phyloP scores from a whole-genome alignment of 139 green algal genomes.

The Desmodesmus armatus region DNA sequence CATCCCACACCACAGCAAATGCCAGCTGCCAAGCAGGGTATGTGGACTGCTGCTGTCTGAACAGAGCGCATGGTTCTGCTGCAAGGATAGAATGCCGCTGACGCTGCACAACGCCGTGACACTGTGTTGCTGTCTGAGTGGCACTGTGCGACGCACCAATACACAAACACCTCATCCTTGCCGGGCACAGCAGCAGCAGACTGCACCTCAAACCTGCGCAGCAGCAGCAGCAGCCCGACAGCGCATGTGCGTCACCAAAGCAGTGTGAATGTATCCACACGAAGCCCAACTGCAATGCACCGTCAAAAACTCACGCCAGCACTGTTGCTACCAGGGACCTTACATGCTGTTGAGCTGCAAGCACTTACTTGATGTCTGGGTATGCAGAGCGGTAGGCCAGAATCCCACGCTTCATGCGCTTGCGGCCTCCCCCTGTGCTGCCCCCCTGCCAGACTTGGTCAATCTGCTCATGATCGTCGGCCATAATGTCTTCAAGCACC shows the following conservation, averaged over 20 bases:
- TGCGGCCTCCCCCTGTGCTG: conserved; percentile 16
- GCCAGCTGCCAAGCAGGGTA: too few species aligned
- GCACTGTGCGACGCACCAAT: conserved; percentile 48
- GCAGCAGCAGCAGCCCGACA: background rate
- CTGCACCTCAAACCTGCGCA: conserved; percentile 29
- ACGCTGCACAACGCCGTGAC: too few species aligned
- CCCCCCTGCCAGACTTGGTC: conserved; percentile 49
- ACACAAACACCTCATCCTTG: conserved; percentile 47
- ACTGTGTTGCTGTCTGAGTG: too few species aligned
- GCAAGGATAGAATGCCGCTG: too few species aligned
- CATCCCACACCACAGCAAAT: too few species aligned
- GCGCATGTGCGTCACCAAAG: too few species aligned
- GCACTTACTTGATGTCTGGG: conserved; percentile 50
- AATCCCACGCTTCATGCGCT: conserved; percentile 54
- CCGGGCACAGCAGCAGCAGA: background rate
- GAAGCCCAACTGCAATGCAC: too few species aligned
- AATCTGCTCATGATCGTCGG: conserved; percentile 52
- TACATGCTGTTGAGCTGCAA: background rate
- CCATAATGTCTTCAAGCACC: conserved; percentile 57
- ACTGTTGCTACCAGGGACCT: background rate
- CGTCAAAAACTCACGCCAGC: too few species aligned
- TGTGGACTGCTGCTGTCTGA: too few species aligned
- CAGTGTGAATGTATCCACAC: too few species aligned
- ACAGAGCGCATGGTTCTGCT: too few species aligned
- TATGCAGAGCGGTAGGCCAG: conserved; percentile 58